phyloP scores from a whole-genome alignment of 139 green algal genomes.

The Picochlorum sp. region DNA sequence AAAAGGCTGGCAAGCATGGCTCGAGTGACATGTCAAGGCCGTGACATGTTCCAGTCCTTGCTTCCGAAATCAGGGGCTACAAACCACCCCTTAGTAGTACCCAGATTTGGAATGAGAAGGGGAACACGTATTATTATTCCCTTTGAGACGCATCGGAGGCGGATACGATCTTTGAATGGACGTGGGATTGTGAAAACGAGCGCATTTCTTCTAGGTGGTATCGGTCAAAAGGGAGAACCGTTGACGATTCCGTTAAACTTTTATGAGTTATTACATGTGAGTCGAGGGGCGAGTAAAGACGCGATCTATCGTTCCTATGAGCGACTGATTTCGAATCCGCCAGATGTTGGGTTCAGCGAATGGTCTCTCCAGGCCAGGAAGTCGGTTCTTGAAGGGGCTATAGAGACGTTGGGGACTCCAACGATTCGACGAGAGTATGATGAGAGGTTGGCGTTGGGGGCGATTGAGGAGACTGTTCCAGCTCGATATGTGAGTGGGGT shows the following conservation, averaged over 20 bases:
- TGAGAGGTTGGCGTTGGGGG: constrained; percentile 12
- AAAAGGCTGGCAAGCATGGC: too few species aligned
- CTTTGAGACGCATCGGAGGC: too few species aligned
- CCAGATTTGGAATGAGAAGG: too few species aligned
- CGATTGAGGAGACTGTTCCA: constrained; percentile 22
- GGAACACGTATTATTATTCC: too few species aligned
- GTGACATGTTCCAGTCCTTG: too few species aligned
- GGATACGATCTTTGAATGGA: not conserved
- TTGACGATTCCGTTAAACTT: constrained; percentile 19
- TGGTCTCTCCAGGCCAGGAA: constrained; percentile 16
- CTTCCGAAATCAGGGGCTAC: too few species aligned
- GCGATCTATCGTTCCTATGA: constrained; percentile 7
- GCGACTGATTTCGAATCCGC: not conserved
- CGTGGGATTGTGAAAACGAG: not conserved
- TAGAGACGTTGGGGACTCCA: constrained; percentile 18
- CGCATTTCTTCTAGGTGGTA: not conserved
- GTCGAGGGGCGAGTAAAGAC: constrained; percentile 1
- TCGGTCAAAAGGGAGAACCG: not conserved
- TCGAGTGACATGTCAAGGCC: too few species aligned
- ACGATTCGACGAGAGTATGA: constrained; percentile 16
- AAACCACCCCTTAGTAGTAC: too few species aligned
- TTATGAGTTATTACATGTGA: constrained; percentile 20
- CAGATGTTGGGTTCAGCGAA: constrained; percentile 16
- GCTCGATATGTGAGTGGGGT: constrained; percentile 27
- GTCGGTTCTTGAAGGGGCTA: constrained; percentile 15